Percentiles rank a stretch among this genome's conserved stretches.
Conservation (phyloP, 768 basidiomycete genomes). For the Exidia glandulosa region DNA sequence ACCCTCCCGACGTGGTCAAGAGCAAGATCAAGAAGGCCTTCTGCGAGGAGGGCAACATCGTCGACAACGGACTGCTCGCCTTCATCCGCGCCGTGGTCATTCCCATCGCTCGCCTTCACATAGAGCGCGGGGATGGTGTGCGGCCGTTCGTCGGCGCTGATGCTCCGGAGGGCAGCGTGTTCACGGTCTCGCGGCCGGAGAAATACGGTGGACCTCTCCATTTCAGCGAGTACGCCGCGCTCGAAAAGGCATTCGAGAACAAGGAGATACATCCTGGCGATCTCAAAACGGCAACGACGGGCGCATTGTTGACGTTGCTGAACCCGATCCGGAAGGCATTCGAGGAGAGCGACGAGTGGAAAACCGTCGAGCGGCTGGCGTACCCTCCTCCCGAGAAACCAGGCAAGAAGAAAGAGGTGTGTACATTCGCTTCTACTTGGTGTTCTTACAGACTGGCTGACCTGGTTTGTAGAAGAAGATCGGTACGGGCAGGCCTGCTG, state of each 20-base stretch:
- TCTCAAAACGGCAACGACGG: conserved; percentile 68
- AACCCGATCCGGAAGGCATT: conserved; percentile 75
- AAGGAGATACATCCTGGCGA: conserved; percentile 83
- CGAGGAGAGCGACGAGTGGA: conserved; percentile 69
- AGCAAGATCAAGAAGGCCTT: conserved; percentile 88
- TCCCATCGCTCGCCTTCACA: conserved; percentile 67
- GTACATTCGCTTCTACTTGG: too few species aligned
- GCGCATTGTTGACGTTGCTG: conserved; percentile 62
- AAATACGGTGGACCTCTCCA: conserved; percentile 67
- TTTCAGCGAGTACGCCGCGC: conserved; percentile 50
- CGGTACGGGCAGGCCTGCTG: too few species aligned
- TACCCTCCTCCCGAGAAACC: conserved; percentile 68
- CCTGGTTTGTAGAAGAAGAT: conserved; percentile 48
- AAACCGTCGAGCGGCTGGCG: conserved; percentile 60
- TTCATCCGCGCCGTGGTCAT: conserved; percentile 84
- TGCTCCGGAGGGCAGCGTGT: conserved; percentile 74
- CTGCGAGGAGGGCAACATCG: conserved; percentile 84
- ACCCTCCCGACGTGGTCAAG: conserved; percentile 69
- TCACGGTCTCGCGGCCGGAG: conserved; percentile 65
- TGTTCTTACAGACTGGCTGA: not conserved
- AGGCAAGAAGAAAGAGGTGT: conserved; percentile 51
- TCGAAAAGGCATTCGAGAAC: conserved; percentile 64
- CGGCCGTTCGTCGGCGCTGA: conserved; percentile 53
- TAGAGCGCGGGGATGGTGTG: conserved; percentile 49
- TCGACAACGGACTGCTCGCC: conserved; percentile 79